Conservation (phyloP, 2,329 filamentous ascomycete species). For the Xylariaceae sp. region DNA sequence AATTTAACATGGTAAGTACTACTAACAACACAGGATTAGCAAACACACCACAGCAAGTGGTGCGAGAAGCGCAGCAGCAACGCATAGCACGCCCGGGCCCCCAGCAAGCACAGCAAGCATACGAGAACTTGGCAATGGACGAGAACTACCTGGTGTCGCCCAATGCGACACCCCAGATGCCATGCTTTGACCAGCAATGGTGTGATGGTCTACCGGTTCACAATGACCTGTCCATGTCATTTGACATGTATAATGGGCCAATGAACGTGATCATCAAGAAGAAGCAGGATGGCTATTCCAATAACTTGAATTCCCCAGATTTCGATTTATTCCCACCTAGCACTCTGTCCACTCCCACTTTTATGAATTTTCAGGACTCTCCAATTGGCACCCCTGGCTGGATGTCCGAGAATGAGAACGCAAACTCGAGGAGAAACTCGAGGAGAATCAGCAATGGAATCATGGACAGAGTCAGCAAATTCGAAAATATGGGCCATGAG, state of each 20-base stretch:
- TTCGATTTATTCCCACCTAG: constrained; percentile 59
- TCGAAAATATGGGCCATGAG: constrained; percentile 59
- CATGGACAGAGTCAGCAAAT: constrained; percentile 65
- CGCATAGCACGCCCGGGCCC: constrained; percentile 80
- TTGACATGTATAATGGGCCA: constrained; percentile 54
- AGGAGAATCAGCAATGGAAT: constrained; percentile 67
- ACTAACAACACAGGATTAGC: constrained; percentile 64
- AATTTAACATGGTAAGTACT: constrained; percentile 61
- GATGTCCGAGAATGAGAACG: constrained; percentile 57
- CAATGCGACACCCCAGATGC: constrained; percentile 60
- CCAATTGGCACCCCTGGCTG: constrained; percentile 53
- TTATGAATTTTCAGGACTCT: constrained; percentile 58
- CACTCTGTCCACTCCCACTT: constrained; percentile 56
- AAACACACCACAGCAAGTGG: constrained; percentile 74
- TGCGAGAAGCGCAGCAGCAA: constrained; percentile 92
- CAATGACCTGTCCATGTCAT: constrained; percentile 50
- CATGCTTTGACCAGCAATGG: constrained; percentile 58
- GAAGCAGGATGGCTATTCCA: constrained; percentile 52
- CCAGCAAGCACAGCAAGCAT: constrained; percentile 43
- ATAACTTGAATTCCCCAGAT: constrained; percentile 53
- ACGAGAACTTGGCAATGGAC: constrained; percentile 48
- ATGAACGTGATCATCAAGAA: constrained; percentile 56
- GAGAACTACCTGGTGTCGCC: constrained; percentile 66
- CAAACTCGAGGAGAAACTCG: constrained; percentile 50
- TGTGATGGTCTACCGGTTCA: constrained; percentile 45